Evolutionary conservation across 2,329 filamentous ascomycete genomes (phyloP).

Genomic region (Achaetomium macrosporum): DNA sequence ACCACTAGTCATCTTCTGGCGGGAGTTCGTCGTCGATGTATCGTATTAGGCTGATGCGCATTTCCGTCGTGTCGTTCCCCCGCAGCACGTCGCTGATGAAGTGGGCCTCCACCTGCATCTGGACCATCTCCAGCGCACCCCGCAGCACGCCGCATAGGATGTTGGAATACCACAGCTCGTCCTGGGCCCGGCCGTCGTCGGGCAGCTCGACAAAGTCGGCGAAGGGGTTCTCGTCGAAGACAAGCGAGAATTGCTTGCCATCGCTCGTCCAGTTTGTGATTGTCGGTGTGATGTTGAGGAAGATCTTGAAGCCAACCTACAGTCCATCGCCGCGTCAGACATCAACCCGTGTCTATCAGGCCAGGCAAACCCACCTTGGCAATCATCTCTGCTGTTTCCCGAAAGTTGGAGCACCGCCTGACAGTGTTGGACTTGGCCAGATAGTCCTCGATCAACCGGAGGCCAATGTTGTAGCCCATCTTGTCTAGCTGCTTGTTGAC

Average conservation of each 20-base stretch:
- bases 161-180: conserved; percentile 98
- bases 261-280: conserved; percentile 95
- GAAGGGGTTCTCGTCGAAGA: conserved; percentile 95
- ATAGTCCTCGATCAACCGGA: conserved; percentile 95
- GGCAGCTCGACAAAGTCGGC: conserved; percentile 97
- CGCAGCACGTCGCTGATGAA: conserved; percentile 91
- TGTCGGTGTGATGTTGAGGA: conserved; percentile 90
- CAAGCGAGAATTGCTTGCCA: conserved; percentile 90
- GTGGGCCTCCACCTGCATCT: conserved; percentile 97
- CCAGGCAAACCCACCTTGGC: conserved; percentile 58
- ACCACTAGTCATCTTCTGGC: conserved; percentile 83
- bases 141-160: conserved; percentile 90
- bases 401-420: conserved; percentile 85
- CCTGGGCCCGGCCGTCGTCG: conserved; percentile 90
- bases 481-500: conserved; percentile 98
- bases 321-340: conserved; percentile 19
- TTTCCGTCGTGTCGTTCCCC: conserved; percentile 94
- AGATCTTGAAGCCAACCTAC: conserved; percentile 97
- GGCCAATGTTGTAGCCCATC: conserved; percentile 98
- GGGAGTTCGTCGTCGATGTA: conserved; percentile 98
- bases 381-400: conserved; percentile 95
- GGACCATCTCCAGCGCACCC: conserved; percentile 94
- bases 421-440: conserved; percentile 88
- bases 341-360: not conserved
- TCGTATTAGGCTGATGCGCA: conserved; percentile 84